Evolutionary conservation across 768 basidiomycete species (phyloP), one percentile per base, ranked within the genome.

Genomic region (Rhizopogon salebrosus): DNA sequence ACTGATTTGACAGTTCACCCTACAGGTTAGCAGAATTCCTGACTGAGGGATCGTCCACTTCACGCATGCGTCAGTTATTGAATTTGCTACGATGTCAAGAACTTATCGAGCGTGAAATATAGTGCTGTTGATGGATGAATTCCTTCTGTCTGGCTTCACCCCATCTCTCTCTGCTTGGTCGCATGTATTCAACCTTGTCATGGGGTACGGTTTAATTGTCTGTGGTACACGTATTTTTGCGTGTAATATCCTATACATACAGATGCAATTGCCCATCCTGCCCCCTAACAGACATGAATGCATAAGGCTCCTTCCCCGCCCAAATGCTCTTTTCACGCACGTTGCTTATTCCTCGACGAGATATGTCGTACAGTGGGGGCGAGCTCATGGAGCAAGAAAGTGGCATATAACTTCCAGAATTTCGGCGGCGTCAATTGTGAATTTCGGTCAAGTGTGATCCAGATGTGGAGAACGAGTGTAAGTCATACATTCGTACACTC

Each of bases 251-350:
- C n/a, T n/a, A n/a, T n/a, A n/a, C n/a, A 45, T 13, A 41, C 58
- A 23, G 78, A 67, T 34, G 78, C 77, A 2, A 75, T 80, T 40
- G 77, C 73, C 5, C 77, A 80, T 59, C 80, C 80, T 3, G 69
- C 73, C 1, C 62, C 65, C 57, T 84, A 29, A 75, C 71, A 35
- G 74, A 75, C 22, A 76, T 84, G 73, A 76, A 3, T 54, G 78
- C 13, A 78, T 72, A 6, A 72, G 83, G 81, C 52, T 45, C 76
- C 60, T 13, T 43, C 38, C 7, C 34, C 24, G 24, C 13, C 34
- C 7, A 36, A 13, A 41, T 84, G 6, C 64, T 83, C 3, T 60
- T 84, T 54, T 73, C 79, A 16, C 81, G 80, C 52, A n/a, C n/a
- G n/a, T n/a, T n/a, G n/a, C n/a, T n/a, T n/a, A 1, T 81, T 82